Evolutionary conservation across 2,329 filamentous ascomycete species (phyloP), one percentile per base, ranked within the genome.

Genomic region (Sphaceloma murrayae): DNA sequence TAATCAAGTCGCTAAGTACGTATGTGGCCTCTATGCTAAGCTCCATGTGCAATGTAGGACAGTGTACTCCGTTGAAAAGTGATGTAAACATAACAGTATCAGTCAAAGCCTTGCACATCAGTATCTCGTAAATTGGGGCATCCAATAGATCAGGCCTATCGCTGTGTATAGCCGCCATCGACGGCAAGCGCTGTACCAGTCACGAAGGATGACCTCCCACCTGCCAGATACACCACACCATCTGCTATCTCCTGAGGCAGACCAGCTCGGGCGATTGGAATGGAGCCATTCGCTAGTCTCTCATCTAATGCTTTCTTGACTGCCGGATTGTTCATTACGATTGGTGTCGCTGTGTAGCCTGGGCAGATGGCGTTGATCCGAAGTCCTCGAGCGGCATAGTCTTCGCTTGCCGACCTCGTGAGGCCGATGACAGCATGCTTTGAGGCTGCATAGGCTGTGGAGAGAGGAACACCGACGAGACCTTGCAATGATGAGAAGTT

Each of bases 351-450:
- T 33, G 13, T 55, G 26, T 53, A 55, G 1, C 57, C 57, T 1
- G 57, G 58, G 21, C 55, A 54, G 10, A 61, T 56, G 1, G 59
- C 61, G 32, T 67, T 66, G 22, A 67, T 56, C 3, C 64, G 58
- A 2, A 67, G 45, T 2, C 67, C 65, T 1, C 62, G 50, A 2
- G 58, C 58, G 0, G 65, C 63, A 47, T 68, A 67, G 38, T 67
- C 65, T 38, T 67, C 63, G 0, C 64, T 64, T 0, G 64, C 63
- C 1, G 61, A 65, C 3, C 63, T 60, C n/a, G 62, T 65, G 22
- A 68, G 58, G 1, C 64, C 64, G 26, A 68, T 61, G 14, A 67
- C 55, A 3, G 58, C 65, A 48, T 64, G 64, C 51, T 68, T 68
- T 2, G 62, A 61, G 1, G 61, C 57, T 9, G 60, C 61, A 38